Evolutionary conservation across 2,329 filamentous ascomycete genomes (phyloP).

Genomic region (Fonsecaea erecta): DNA sequence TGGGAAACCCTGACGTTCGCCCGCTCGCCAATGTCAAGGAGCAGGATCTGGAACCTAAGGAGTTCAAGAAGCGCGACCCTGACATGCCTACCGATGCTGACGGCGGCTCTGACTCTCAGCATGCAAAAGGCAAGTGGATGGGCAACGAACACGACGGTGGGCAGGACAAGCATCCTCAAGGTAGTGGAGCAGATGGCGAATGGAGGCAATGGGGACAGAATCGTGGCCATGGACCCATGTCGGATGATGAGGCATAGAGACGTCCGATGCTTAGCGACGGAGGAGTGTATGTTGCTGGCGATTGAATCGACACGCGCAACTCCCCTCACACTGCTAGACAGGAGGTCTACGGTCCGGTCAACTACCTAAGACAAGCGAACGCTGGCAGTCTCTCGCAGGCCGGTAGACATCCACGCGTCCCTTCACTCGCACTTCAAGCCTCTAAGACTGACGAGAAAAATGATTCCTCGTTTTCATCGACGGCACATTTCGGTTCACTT

Average conservation of each 20-base stretch:
- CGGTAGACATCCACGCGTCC: neutral
- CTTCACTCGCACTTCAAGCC: neutral
- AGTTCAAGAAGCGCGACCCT: constrained; percentile 2
- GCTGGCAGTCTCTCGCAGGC: neutral
- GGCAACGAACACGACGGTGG: neutral
- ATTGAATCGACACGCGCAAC: neutral
- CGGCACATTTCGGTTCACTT: neutral
- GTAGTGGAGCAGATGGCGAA: neutral
- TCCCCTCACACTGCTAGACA: neutral
- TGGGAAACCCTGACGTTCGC: constrained; percentile 16
- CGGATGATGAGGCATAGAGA: constrained; percentile 9
- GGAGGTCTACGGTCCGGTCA: neutral
- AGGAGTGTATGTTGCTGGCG: neutral
- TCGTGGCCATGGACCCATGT: constrained; percentile 11
- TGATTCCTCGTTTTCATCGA: neutral
- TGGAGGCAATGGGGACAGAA: constrained; percentile 3
- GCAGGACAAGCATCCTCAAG: constrained; percentile 1
- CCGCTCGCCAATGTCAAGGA: constrained; percentile 1
- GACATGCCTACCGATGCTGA: neutral
- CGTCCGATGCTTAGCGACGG: neutral
- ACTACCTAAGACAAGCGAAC: neutral
- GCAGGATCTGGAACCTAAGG: neutral
- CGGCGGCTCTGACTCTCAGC: neutral
- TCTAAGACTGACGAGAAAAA: neutral
- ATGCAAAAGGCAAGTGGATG: neutral